Base-by-base conservation (phyloP, 768 basidiomycete genomes). In the Collybia sordida region DNA sequence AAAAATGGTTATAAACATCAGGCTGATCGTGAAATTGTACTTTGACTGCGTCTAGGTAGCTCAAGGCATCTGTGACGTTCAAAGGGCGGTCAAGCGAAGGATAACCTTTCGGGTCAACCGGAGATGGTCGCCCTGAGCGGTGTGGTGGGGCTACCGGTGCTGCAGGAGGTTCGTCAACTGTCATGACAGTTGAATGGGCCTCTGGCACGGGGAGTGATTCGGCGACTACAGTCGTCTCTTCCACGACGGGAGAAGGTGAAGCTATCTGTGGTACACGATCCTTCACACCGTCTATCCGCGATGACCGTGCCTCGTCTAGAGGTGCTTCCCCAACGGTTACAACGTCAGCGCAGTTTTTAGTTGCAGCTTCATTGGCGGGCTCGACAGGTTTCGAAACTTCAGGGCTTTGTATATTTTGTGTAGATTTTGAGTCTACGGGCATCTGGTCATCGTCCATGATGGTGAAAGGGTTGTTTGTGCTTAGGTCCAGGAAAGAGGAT, bases 1-100 rank as follows among this genome's bases (percentile, higher is more conserved):
- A 71, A 60, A 94, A 94, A 56, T 88, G 81, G 69, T 97, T 96
- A 70, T 97, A 97, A 36, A 95, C 92, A 62, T 93, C 90, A n/a
- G 93, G 93, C 65, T 90, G 85, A 66, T 93, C 88, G 48, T 83
- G 80, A 65, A 97, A 97, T 73, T 93, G 88, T 24, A 80, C 72
- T 72, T 97, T 97, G 71, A 97, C 93, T 22, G 88, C 89, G 64
- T 97, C 93, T 53, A 97, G 81, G 62, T 96, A 97, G 62, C 85
- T 88, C 58, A 96, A 76, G 24, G 93, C 93, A 66, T 97, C 93
- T n/a, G 88, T 85, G 54, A 96, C 93, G 62, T 96, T 93, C 62
- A 96, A 73, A 42, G 89, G 90, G n/a, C 91, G 78, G 43, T 74
- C 73, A 9, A 63, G 40, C 2, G 70, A 61, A 4, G 64, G 43